Evolutionary conservation across 2,329 filamentous ascomycete species (phyloP).

Genomic region (Rhexocercosporidium sp.): DNA sequence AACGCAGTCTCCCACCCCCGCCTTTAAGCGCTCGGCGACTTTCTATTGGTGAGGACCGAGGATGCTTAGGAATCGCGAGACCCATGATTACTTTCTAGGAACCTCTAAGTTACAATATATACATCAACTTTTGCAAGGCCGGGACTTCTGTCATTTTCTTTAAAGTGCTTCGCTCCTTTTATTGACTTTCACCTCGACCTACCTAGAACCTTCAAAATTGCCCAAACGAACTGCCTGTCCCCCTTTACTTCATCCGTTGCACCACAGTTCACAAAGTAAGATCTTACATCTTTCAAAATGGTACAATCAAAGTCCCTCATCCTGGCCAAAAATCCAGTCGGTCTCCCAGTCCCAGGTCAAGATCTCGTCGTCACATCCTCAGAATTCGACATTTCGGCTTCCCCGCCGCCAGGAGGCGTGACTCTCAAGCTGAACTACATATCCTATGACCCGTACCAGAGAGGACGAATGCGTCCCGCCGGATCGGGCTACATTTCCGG

Average conservation of each 20-base stretch:
- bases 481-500: conserved; percentile 49
- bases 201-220: neutral
- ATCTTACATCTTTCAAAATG: conserved; percentile 35
- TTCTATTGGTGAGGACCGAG: neutral
- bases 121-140: neutral
- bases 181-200: neutral
- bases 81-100: neutral
- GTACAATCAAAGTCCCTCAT: conserved; percentile 73
- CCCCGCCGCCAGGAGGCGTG: conserved; percentile 68
- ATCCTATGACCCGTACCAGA: conserved; percentile 84
- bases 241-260: neutral
- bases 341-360: conserved; percentile 70
- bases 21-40: conserved; percentile 2
- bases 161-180: neutral
- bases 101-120: neutral
- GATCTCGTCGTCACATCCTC: conserved; percentile 70
- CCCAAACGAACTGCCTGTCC: neutral
- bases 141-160: neutral
- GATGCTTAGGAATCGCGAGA: neutral
- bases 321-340: conserved; percentile 70
- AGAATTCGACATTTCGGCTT: conserved; percentile 67
- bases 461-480: conserved; percentile 72
- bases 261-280: neutral
- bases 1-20: neutral
- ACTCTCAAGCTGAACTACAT: conserved; percentile 71